Base-by-base conservation (phyloP, 805 yeast genomes). In the Kodamaea hsintzibuensis region DNA sequence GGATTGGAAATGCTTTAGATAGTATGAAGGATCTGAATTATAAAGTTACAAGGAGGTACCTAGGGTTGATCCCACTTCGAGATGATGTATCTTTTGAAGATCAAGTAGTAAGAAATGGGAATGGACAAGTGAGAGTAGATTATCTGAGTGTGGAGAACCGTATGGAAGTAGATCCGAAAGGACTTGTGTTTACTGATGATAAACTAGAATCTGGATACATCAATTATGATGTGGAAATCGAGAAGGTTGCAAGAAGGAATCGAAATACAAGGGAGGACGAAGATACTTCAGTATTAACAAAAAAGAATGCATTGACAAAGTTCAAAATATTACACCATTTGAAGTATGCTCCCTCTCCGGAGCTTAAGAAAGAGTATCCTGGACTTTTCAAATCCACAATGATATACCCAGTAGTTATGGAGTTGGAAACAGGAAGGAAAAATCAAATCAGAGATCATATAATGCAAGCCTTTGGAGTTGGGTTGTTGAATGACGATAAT, bases 371-470 rank as follows among this genome's bases (percentile, higher is more conserved):
- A 13, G 37, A 42, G 18, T 62, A 59, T 45, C 64, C 63, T 9
- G 22, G 48, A n/a, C 54, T 64, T 5, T 62, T 51, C 45, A 17
- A 49, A 7, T 49, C 51, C 5, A 59, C 55, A 27, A 12, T 35
- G 13, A 51, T 63, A 3, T 53, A 54, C 22, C 69, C 69, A 6
- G 50, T 62, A 1, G 48, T 63, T 3, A 49, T 64, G 37, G 62
- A 63, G 44, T 53, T 64, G 14, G 50, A 54, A 16, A 63, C 68
- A 0, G 68, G 69, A 5, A 49, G 68, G 38, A 65, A 64, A 56
- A 64, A 65, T 53, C 69, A 65, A 48, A 62, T 65, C 35, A 47
- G 69, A 37, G 68, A 65, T 33, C 69, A 65, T 52, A 53, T 60
- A 13, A 25, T 60, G 8, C 62, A 60, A 43, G 60, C 61, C 3